Evolutionary conservation across 192 early-diverging fungal species (phyloP), one percentile per base, ranked within the genome.

Genomic region (Linnemannia hyalina): DNA sequence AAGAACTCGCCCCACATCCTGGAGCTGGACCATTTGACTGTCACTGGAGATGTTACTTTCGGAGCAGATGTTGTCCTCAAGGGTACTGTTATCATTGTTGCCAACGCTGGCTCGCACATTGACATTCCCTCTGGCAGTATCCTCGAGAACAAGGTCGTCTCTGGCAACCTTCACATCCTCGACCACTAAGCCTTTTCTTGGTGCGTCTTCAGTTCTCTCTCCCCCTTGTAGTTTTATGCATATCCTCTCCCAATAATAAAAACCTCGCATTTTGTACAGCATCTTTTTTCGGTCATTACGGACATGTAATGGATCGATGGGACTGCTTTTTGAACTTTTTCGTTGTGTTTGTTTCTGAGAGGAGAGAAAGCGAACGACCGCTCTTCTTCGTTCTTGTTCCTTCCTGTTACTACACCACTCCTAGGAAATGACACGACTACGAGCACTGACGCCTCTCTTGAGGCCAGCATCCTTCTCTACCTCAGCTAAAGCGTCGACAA

Each of bases 31-130:
- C 98, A 99, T 85, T 88, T 99, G 74, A 98, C 98, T 2, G 98
- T 99, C 13, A 98, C 97, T 8, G 98, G 98, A 47, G 97, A 98
- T 88, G 98, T 99, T 32, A 95, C 94, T 35, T 99, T 99, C 88
- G 98, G 98, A 68, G 89, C 94, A 47, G 94, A 96, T 74, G 97
- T 98, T 42, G 91, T 95, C 20, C 90, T 99, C 20, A 91, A 92
- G 82, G 96, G 98, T 70, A 98, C 98, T 15, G 98, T 99, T 52
- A 99, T 99, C 75, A 98, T 99, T 87, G 98, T 99, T 29, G 98
- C 98, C 68, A 99, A 98, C 90, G 93, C 96, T 77, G 98, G 98
- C n/a, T 90, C 89, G 32, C 93, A 96, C 70, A 99, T 98, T 84
- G 97, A 98, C 87, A 98, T 99, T 80, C 97, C 98, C 29, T 94